Evolutionary conservation across 2,329 filamentous ascomycete species (phyloP), one percentile per base, ranked within the genome.

Genomic region (Plenodomus lindquistii): DNA sequence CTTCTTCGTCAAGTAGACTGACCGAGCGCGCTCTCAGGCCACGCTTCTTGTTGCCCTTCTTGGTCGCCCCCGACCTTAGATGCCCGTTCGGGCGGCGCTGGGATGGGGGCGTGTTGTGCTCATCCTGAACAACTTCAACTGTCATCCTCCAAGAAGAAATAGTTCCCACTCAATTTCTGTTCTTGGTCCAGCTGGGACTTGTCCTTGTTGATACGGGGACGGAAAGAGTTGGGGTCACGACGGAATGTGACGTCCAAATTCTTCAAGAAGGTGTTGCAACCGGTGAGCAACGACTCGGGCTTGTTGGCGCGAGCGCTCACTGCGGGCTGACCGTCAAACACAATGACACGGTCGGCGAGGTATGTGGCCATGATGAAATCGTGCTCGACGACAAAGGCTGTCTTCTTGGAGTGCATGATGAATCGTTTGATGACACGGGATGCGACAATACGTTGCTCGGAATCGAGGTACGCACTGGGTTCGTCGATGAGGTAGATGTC

Each of bases 321-420:
- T 69, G 92, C 94, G 40, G 95, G 94, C 77, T 95, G 72, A 63
- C 95, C 94, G 70, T 97, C 94, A 69, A 99, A 99, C 69, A 99
- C 94, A 69, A 99, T 99, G 74, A 99, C 94, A 61, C 94, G 89
- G 70, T 99, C 95, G 38, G 94, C 85, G 39, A 88, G 81, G 69
- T 88, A 88, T 37, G 85, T 88, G 35, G 85, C 85, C 92, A 97
- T 97, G 79, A 97, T 96, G 80, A 99, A 97, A 83, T 99, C 94
- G 88, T 99, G 94, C 85, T 99, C 94, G 73, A 99, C 93, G 62
- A 99, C 86, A 74, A 99, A 99, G 42, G 94, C 94, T 0, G 94
- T 99, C 85, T 97, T 97, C 86, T 97, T 97, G 66, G 91, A 87
- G 81, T 99, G 93, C 94, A 99, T 99, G 77, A 99, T 99, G 83